Percentiles rank a stretch among this genome's conserved stretches.
phyloP scores from a whole-genome alignment of 1,284 basidiomycete genomes.

The Cutaneotrichosporon sp. region DNA sequence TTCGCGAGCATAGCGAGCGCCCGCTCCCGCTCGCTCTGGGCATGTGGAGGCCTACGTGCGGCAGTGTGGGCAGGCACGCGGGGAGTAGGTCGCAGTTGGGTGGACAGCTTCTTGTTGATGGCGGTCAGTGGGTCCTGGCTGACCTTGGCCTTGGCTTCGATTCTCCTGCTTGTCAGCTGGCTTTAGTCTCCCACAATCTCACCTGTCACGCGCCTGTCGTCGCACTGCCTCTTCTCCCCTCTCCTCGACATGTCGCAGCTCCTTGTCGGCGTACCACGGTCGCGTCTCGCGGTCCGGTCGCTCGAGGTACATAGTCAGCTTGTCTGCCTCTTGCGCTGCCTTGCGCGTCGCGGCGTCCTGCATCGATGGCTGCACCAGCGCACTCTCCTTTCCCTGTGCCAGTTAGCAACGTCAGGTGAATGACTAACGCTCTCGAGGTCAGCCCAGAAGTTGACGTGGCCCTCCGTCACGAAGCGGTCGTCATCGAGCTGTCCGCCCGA shows the following conservation, averaged over 20 bases:
- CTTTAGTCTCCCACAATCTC: slow-evolving; percentile 30
- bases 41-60: background rate
- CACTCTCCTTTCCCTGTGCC: slow-evolving; percentile 10
- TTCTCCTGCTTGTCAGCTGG: slow-evolving; percentile 36
- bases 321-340: slow-evolving; percentile 46
- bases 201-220: slow-evolving; percentile 45
- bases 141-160: slow-evolving; percentile 44
- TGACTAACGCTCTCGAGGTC: slow-evolving; percentile 44
- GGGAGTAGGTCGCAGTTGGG: slow-evolving; percentile 1
- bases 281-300: slow-evolving; percentile 52
- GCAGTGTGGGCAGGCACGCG: background rate
- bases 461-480: slow-evolving; percentile 27
- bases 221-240: slow-evolving; percentile 45
- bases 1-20: slow-evolving; percentile 49
- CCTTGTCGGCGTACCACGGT: slow-evolving; percentile 53
- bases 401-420: background rate
- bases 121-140: slow-evolving; percentile 48
- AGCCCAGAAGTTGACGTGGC: slow-evolving; percentile 53
- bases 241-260: slow-evolving; percentile 48
- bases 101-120: slow-evolving; percentile 30
- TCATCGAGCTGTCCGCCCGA: slow-evolving; percentile 24
- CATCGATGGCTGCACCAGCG: slow-evolving; percentile 3
- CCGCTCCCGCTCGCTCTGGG: slow-evolving; percentile 45
- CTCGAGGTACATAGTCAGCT: slow-evolving; percentile 52
- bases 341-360: slow-evolving; percentile 41